Percentiles rank a stretch among this genome's conserved stretches.
Conservation (phyloP, 2,329 filamentous ascomycete species). For the Epichloe coenophiala region DNA sequence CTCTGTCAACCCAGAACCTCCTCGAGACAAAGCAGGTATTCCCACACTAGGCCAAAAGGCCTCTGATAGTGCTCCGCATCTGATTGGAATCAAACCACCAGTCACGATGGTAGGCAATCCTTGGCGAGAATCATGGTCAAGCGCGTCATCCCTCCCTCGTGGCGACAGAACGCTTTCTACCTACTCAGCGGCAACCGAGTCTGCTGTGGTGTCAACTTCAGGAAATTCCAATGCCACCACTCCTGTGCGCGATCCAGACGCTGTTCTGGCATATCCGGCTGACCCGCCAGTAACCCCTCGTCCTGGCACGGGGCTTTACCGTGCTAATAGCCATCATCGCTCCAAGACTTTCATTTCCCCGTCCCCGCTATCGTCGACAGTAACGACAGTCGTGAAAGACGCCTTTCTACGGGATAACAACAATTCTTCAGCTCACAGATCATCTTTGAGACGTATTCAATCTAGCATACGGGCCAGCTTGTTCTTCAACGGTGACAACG, state of each 20-base stretch:
- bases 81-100: slow-evolving; percentile 22
- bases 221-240: slow-evolving; percentile 19
- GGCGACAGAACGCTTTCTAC: slow-evolving; percentile 25
- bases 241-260: slow-evolving; percentile 17
- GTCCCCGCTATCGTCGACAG: slow-evolving; percentile 45
- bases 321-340: slow-evolving; percentile 18
- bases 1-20: slow-evolving; percentile 21
- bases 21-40: slow-evolving; percentile 22
- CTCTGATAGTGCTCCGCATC: slow-evolving; percentile 17
- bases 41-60: slow-evolving; percentile 22
- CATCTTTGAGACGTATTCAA: slow-evolving; percentile 33
- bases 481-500: slow-evolving; percentile 35
- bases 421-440: slow-evolving; percentile 24
- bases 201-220: slow-evolving; percentile 11
- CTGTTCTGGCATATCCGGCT: slow-evolving; percentile 9
- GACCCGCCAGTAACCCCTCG: slow-evolving; percentile 18
- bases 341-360: slow-evolving; percentile 41
- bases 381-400: slow-evolving; percentile 45
- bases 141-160: slow-evolving; percentile 17
- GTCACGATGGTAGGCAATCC: slow-evolving; percentile 27
- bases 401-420: slow-evolving; percentile 35
- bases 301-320: slow-evolving; percentile 14
- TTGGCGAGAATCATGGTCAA: slow-evolving; percentile 26
- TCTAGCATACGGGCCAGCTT: slow-evolving; percentile 40
- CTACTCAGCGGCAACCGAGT: slow-evolving; percentile 19